Conservation (phyloP, 768 basidiomycete species). For the Boletus rex-veris region DNA sequence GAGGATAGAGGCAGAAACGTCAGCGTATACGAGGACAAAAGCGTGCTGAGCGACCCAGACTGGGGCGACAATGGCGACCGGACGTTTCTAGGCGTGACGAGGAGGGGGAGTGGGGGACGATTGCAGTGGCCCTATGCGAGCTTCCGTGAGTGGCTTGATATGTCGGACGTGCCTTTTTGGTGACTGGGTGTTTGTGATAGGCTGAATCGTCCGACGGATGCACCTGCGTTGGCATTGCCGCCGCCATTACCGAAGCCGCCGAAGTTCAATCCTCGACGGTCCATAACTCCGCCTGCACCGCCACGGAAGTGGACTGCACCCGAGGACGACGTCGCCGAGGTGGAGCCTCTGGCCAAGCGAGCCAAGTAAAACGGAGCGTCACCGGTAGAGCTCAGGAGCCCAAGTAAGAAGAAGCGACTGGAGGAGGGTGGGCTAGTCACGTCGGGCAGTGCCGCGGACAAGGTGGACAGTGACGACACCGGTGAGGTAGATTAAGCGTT, state of each 20-base stretch:
- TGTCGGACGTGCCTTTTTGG: not conserved
- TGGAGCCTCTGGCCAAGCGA: conserved; percentile 58
- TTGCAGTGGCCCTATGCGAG: conserved; percentile 63
- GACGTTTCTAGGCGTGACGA: conserved; percentile 82
- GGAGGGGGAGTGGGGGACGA: conserved; percentile 69
- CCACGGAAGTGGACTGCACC: conserved; percentile 55
- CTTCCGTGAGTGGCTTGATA: conserved; percentile 57
- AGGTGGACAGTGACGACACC: conserved; percentile 53
- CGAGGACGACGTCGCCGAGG: conserved; percentile 54
- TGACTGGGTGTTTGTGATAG: conserved; percentile 30
- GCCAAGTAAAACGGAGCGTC: conserved; percentile 34
- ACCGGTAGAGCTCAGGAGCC: conserved; percentile 36
- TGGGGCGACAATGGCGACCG: conserved; percentile 79
- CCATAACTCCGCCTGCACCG: conserved; percentile 40
- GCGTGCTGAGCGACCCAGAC: conserved; percentile 85
- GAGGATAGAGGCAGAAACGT: conserved; percentile 44
- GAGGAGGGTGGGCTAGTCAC: conserved; percentile 75
- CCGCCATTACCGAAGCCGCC: conserved; percentile 58
- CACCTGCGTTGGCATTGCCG: conserved; percentile 59
- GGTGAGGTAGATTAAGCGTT: conserved; percentile 51
- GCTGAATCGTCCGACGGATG: conserved; percentile 51
- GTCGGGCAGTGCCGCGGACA: conserved; percentile 55
- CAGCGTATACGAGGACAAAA: conserved; percentile 81
- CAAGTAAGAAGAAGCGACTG: conserved; percentile 59
- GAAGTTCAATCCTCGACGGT: conserved; percentile 38